Conservation (phyloP, 495 filamentous ascomycete species). For the Durotheca rogersii region DNA sequence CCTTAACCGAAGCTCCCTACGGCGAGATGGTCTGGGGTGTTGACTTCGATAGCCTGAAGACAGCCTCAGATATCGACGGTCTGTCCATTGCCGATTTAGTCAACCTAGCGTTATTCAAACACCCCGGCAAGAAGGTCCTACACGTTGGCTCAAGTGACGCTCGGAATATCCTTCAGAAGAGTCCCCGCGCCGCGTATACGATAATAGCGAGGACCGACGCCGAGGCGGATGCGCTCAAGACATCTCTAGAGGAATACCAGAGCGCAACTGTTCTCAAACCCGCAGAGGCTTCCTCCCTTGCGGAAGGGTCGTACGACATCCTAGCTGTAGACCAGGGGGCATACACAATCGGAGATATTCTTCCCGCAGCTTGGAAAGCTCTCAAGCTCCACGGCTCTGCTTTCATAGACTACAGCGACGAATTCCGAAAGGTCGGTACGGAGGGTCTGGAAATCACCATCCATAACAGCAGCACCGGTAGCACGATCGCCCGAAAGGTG, state of each 20-base stretch:
- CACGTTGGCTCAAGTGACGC: conserved; percentile 6
- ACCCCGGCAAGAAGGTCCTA: conserved; percentile 14
- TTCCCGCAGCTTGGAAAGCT: too few relatives aligned
- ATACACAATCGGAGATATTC: too few relatives aligned
- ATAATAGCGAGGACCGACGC: conserved; percentile 1
- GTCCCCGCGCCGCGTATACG: conserved; percentile 7
- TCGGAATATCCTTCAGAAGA: conserved; percentile 5
- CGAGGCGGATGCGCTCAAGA: not conserved
- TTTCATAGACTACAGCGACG: too few relatives aligned
- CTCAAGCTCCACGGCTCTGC: too few relatives aligned
- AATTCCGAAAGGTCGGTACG: too few relatives aligned
- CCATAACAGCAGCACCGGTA: too few relatives aligned
- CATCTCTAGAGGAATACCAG: conserved; percentile 2
- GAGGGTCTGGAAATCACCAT: too few relatives aligned
- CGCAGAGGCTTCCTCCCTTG: conserved; percentile 14
- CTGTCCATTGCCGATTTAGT: not conserved
- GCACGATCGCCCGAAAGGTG: too few relatives aligned
- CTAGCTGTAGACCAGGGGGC: too few relatives aligned
- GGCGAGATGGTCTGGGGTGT: conserved; percentile 20
- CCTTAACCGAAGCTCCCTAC: conserved; percentile 14
- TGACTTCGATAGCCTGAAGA: conserved; percentile 19
- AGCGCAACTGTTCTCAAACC: conserved; percentile 20
- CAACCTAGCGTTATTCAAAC: conserved; percentile 22
- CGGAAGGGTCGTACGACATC: conserved; percentile 19
- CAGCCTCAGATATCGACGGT: not conserved